Evolutionary conservation across 176 grass and related monocot species (phyloP).

Genomic region (Cenchrus purpureus): DNA sequence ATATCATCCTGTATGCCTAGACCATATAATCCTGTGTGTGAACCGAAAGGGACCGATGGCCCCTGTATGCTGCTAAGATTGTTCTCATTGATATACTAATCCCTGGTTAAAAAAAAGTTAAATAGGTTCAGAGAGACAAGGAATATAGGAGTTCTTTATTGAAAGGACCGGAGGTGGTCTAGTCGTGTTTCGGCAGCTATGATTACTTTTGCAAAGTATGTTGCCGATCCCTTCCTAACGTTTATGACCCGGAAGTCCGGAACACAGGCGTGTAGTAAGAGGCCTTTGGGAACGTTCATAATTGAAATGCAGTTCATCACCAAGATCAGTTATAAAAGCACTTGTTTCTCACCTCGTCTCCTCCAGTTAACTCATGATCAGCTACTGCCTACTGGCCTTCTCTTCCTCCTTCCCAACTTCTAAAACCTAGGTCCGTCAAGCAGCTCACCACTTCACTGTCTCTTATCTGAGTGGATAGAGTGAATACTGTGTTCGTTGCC

Average conservation of each 20-base stretch:
- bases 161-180: not conserved
- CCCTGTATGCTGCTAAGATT: conserved; percentile 23
- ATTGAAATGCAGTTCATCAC: not conserved
- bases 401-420: not conserved
- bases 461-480: not conserved
- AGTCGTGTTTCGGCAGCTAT: conserved; percentile 42
- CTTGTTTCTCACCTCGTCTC: conserved; percentile 8
- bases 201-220: conserved; percentile 12
- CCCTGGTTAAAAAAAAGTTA: conserved; percentile 23
- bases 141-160: conserved; percentile 24
- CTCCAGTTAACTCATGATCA: not conserved
- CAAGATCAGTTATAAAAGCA: conserved; percentile 26
- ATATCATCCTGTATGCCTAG: not conserved
- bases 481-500: not conserved
- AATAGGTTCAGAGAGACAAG: conserved; percentile 25
- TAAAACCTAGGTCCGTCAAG: not conserved
- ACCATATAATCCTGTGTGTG: conserved; percentile 28
- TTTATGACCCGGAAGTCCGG: conserved; percentile 42
- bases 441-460: not conserved
- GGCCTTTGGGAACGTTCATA: conserved; percentile 18
- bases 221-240: conserved; percentile 2
- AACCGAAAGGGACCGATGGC: conserved; percentile 33
- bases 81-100: conserved; percentile 27
- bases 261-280: conserved; percentile 3
- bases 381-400: not conserved